Base-by-base conservation (phyloP, 164 flowering plant species). In the Chimonanthus praecox region DNA sequence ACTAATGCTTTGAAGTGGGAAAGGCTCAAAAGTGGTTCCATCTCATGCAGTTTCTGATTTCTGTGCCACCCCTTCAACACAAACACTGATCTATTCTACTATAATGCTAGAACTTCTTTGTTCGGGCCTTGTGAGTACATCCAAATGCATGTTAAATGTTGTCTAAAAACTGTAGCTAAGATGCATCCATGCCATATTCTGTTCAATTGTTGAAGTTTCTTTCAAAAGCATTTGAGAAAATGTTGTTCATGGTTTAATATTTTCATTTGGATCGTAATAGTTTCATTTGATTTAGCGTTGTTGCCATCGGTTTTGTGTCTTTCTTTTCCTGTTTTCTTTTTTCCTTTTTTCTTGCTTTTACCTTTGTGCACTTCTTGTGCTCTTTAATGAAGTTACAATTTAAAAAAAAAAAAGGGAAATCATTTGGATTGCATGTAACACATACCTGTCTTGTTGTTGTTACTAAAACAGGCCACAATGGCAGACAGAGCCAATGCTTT, bases 401-500 rank as follows among this genome's bases (percentile, higher is more conserved):
- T 33, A 33, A 33, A 33, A 33, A 33, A 33, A 33, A 33, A 33
- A 20, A 20, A 20, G 21, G 21, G 21, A 20, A 33, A 33, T 33
- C 33, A 33, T 33, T 33, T 33, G 33, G 33, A 33, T 33, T 33
- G 21, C 11, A 51, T 51, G 13, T 54, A 54, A 54, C 15, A 16
- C 60, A 54, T 7, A 10, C 60, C 8, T n/a, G 2, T n/a, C 51
- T 15, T n/a, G 2, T n/a, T 50, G 64, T 10, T 77, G 63, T 75
- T 61, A 68, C 21, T 48, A 20, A 77, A 63, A 72, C 90, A 93
- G 98, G 97, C 89, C 54, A 93, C 99, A 0, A 89, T 95, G 76
- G 87, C 80, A 51, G 98, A 95, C 82, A 86, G 99, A 82, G 97
- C 94, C 72, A 92, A 79, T 85, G 98, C 97, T 69, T 95, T 93